Base-by-base conservation (phyloP, 2,329 filamentous ascomycete genomes). In the Microcyclosporella mali region DNA sequence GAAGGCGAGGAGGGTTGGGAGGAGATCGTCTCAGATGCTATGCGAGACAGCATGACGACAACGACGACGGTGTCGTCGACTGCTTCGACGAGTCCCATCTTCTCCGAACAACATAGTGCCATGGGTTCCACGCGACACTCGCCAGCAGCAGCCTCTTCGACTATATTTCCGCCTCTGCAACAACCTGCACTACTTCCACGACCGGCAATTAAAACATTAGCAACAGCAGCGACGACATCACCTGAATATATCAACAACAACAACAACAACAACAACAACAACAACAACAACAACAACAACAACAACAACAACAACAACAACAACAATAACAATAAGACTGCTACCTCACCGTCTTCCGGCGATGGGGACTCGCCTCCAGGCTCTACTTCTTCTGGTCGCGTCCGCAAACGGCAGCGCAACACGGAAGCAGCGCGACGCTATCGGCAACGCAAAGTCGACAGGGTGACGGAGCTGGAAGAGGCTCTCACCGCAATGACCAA, bases 371-470 rank as follows among this genome's bases (percentile, higher is more conserved):
- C 46, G 11, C 43, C 39, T 8, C 38, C 44, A 7, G 41, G 40
- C 15, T 21, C 40, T 6, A 39, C 40, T 7, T 21, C 40, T 6
- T 41, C 40, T 7, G 18, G 46, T 25, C 52, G 46, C 33, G 45
- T 55, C 19, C 46, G 19, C 56, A 84, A 84, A 62, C 79, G 82
- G 19, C 75, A 78, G 48, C 75, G 78, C 48, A 85, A 86, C 62
- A 85, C 81, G 11, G 71, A 84, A 48, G 82, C 82, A n/a, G 82
- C 82, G 21, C 74, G 80, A 48, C 80, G 82, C 48, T 85, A 84
- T 59, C 78, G 82, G 18, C 81, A 85, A 60, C 83, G 82, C 61
- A 77, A 81, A 34, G 71, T 85, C 27, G 81, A 85, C 54, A 78
- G 80, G 48, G 77, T 84, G 61, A 66, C 65, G 18, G 74, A 78